A percentile compares a stretch with the other conserved stretches of the same genome.
These are phyloP conservation scores for Fusarium sp. DNA, from an alignment of 2,329 filamentous ascomycete genomes.

Conservation along the genomic window DNA sequence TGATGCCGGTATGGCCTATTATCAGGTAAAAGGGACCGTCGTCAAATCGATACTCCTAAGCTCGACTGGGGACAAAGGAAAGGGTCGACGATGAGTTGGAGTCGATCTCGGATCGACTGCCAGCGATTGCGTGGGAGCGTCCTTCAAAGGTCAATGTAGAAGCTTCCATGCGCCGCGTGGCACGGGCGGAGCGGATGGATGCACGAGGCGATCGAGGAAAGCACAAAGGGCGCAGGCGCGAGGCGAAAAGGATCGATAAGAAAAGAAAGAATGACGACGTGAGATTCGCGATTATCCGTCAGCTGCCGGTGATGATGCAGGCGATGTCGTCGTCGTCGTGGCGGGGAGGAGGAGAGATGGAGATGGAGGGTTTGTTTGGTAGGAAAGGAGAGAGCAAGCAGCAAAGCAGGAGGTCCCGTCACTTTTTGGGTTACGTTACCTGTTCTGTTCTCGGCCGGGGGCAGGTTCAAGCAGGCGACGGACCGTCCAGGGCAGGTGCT, in stretches of 20 bases:
- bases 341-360: slow-evolving; percentile 33
- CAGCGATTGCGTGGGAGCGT: slow-evolving; percentile 39
- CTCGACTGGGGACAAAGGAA: slow-evolving; percentile 30
- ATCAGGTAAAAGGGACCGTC: slow-evolving; percentile 40
- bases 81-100: slow-evolving; percentile 14
- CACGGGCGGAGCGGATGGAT: slow-evolving; percentile 33
- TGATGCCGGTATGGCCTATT: slow-evolving; percentile 52
- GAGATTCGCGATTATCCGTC: slow-evolving; percentile 34
- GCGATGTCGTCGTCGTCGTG: slow-evolving; percentile 37
- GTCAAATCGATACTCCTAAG: slow-evolving; percentile 43
- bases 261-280: slow-evolving; percentile 34
- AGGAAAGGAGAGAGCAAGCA: slow-evolving; percentile 38
- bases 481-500: slow-evolving; percentile 27
- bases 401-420: slow-evolving; percentile 13
- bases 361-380: slow-evolving; percentile 40
- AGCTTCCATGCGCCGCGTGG: slow-evolving; percentile 55
- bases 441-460: slow-evolving; percentile 48
- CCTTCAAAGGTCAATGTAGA: slow-evolving; percentile 42
- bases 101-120: slow-evolving; percentile 44
- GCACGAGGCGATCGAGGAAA: slow-evolving; percentile 17
- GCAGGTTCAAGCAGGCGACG: slow-evolving; percentile 27
- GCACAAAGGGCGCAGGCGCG: slow-evolving; percentile 29
- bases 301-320: slow-evolving; percentile 45
- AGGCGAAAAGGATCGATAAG: slow-evolving; percentile 36
- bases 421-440: slow-evolving; percentile 49